Evolutionary conservation across 352 stramenopile genomes (phyloP), one percentile per base, ranked within the genome.

Genomic region (Thalassiosira mediterranea): DNA sequence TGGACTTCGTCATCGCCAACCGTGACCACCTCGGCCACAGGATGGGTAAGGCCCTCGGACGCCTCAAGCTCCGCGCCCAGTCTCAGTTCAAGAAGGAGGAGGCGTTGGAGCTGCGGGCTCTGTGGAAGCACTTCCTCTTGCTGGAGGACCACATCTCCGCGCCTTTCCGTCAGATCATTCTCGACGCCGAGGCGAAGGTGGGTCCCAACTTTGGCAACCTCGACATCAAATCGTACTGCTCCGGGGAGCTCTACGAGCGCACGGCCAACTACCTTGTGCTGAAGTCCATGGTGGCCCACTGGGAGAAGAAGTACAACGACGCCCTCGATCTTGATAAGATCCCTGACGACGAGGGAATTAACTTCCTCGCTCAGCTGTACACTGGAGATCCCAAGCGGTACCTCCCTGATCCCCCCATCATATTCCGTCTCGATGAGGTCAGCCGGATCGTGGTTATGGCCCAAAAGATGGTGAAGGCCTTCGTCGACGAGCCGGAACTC

Each of bases 231-330:
- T 80, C 63, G n/a, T 91, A 84, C 32, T 82, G 59, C 53, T 17
- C 48, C 37, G 77, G 76, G 25, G 76, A 89, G 34, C 40, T 89
- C 0, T 91, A 91, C 38, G 73, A 91, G 80, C 70, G 85, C 11
- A 75, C 76, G 15, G 88, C 77, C 8, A 86, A 79, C 25, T 93
- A 90, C 42, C 49, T 92, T n/a, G 86, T 93, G 0, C 54, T 93
- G 3, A 91, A 93, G 64, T 86, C 81, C 21, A 93, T 93, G 88
- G 80, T 90, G 8, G 78, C 78, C 0, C 80, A 90, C 40, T 93
- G 85, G 85, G 88, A 91, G 71, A 93, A 91, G 67, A 93, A 92
- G 63, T 81, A 89, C 32, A 68, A 81, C n/a, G 88, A 93, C 73
- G 85, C 88, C 21, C 54, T 88, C 46, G 83, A 67, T 13, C 46